phyloP scores from a whole-genome alignment of 108 stramenopile genomes.

The Nitzschia sp. region DNA sequence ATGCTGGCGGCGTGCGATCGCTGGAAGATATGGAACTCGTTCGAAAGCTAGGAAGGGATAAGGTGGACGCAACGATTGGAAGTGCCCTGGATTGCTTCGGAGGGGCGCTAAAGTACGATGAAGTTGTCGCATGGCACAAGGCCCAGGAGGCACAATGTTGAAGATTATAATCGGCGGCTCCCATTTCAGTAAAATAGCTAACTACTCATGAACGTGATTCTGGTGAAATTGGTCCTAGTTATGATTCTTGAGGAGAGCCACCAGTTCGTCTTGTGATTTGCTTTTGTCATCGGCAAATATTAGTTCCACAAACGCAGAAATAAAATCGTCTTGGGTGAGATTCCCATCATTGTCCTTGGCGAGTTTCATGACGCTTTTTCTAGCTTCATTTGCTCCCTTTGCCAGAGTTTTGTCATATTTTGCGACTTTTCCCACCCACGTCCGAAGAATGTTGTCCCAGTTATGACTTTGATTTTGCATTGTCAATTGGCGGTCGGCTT shows the following conservation, averaged over 20 bases:
- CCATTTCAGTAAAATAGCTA: background rate
- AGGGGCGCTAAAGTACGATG: slow-evolving; percentile 86
- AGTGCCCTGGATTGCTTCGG: slow-evolving; percentile 98
- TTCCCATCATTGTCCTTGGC: background rate
- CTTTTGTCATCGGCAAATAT: background rate
- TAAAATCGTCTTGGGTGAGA: background rate
- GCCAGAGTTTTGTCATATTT: slow-evolving; percentile 46
- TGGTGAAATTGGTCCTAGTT: too few species aligned
- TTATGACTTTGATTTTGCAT: slow-evolving; percentile 39
- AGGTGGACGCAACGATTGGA: slow-evolving; percentile 96
- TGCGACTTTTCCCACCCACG: slow-evolving; percentile 55
- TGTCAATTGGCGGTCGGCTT: slow-evolving; percentile 47
- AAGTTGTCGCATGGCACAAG: slow-evolving; percentile 94
- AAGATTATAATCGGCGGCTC: too few species aligned
- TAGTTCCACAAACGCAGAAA: background rate
- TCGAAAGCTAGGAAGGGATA: slow-evolving; percentile 80
- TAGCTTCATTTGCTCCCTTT: slow-evolving; percentile 51
- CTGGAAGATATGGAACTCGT: slow-evolving; percentile 91
- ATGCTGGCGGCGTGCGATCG: slow-evolving; percentile 94
- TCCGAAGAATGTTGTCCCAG: slow-evolving; percentile 54
- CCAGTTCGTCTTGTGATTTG: too few species aligned
- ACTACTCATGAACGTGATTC: background rate
- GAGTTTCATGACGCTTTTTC: slow-evolving; percentile 39
- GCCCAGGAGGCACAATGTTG: slow-evolving; percentile 62
- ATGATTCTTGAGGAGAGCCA: too few species aligned